Percentiles rank a stretch among this genome's conserved stretches.
phyloP scores from a whole-genome alignment of 192 early-diverging fungal genomes.

The Podila epicladia region DNA sequence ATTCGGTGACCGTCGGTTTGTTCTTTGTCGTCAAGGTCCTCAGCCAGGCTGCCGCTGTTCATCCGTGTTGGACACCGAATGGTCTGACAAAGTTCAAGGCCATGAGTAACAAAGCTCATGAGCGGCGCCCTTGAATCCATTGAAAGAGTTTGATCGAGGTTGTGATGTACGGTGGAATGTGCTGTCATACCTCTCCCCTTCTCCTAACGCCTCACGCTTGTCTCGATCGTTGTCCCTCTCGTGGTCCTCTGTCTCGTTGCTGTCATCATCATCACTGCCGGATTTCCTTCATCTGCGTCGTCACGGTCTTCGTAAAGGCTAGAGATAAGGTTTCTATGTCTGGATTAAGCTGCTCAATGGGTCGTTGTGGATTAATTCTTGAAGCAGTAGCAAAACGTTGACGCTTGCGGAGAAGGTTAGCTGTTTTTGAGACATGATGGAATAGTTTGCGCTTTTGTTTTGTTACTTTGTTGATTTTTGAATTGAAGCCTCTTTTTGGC shows the following conservation, averaged over 20 bases:
- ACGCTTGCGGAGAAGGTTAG: no score
- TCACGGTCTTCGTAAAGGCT: not conserved
- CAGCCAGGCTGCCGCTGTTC: not conserved
- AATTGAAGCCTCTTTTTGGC: no score
- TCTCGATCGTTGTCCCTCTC: not conserved
- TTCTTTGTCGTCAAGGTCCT: no score
- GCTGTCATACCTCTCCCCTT: not conserved
- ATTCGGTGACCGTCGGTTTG: no score
- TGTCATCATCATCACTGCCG: not conserved
- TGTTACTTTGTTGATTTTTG: no score
- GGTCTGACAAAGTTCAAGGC: not conserved
- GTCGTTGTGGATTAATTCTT: no score
- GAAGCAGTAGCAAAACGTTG: no score
- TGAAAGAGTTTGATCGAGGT: not conserved
- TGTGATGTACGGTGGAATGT: not conserved
- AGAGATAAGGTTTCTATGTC: not conserved
- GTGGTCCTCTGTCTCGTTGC: conserved; percentile 3
- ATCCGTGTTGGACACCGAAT: not conserved
- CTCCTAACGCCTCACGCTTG: not conserved
- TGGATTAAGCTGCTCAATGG: no score
- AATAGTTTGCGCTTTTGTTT: no score
- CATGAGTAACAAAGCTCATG: conserved; percentile 5
- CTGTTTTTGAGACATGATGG: no score
- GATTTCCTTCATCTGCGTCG: not conserved
- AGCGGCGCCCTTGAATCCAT: not conserved